Conservation (phyloP, 306 rosid genomes). For the Urtica urens region DNA sequence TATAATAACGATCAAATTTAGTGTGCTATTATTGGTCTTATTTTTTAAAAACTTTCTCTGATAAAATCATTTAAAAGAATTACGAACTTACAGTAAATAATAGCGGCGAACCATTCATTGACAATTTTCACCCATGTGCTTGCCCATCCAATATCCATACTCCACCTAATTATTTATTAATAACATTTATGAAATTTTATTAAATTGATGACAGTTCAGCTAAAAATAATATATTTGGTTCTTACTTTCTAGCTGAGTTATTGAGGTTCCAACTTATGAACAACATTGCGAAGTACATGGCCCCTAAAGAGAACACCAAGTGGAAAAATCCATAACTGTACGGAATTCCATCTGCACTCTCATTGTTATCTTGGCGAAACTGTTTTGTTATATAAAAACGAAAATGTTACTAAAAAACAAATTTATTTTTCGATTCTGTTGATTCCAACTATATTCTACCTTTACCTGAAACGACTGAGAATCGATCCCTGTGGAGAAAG, state of each 20-base stretch:
- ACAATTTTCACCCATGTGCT: constrained; percentile 77
- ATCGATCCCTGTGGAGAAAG: constrained; percentile 88
- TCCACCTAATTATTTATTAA: constrained; percentile 53
- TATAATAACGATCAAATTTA: too few species aligned
- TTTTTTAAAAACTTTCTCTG: too few species aligned
- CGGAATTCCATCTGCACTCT: constrained; percentile 54
- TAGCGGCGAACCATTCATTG: constrained; percentile 89
- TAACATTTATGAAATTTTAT: too few species aligned
- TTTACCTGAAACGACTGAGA: constrained; percentile 68
- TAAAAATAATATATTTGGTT: neutral
- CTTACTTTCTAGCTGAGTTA: constrained; percentile 63
- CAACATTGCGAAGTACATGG: constrained; percentile 87
- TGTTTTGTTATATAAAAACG: constrained; percentile 6
- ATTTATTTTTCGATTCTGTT: too few species aligned
- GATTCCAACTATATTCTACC: neutral
- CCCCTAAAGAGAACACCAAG: constrained; percentile 67
- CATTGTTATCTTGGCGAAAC: constrained; percentile 43
- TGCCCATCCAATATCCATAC: constrained; percentile 87
- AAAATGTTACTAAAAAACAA: too few species aligned
- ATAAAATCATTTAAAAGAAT: too few species aligned
- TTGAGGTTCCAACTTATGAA: constrained; percentile 90
- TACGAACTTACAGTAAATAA: constrained; percentile 54
- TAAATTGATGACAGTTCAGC: neutral
- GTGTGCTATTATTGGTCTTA: too few species aligned
- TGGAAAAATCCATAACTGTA: constrained; percentile 77